Base-by-base conservation (phyloP, 2,329 filamentous ascomycete genomes). In the Phoma sp. region DNA sequence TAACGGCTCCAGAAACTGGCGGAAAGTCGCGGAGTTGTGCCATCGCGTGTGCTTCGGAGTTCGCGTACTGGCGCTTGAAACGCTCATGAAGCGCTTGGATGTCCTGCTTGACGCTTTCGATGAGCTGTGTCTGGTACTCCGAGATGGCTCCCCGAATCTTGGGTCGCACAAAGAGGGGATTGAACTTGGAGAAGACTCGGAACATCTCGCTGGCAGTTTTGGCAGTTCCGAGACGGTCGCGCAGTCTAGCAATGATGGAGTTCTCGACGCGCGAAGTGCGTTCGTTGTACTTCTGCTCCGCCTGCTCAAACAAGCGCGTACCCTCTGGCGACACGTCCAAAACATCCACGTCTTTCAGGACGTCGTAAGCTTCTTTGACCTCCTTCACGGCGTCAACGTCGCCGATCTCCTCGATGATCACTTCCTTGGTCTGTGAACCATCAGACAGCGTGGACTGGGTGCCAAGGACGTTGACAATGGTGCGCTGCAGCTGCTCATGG, bases 201-300 rank as follows among this genome's bases (percentile, higher is more conserved):
- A 99, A 99, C 95, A 99, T 99, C 77, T 99, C 96, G 72, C 96
- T 98, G 36, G 95, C 95, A 59, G 92, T 96, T 82, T 96, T 97
- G 12, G 95, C 94, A 6, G 92, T 96, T 13, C 93, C 95, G 51
- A 99, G 84, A 55, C 95, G 90, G 76, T 99, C 95, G 69, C 95
- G 86, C 29, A 99, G 82, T 49, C 92, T 86, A 31, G 95, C 92
- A 74, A 99, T 99, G 76, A 99, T 99, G 3, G 95, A 97, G 77
- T 99, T 99, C 75, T 99, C 95, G 4, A 99, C 95, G 57, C 95
- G 87, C 17, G 95, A 94, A 9, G 96, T 99, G 35, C 96, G 89
- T 75, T 99, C 96, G 64, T 97, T 98, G 81, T 99, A 99, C 35
- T 91, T 88, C 64, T 94, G 91, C 77, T 99, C 95, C 15, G 94